Percentiles rank a stretch among this genome's conserved stretches.
phyloP scores from a whole-genome alignment of 192 early-diverging fungal species.

The Rhizophagus clarus region DNA sequence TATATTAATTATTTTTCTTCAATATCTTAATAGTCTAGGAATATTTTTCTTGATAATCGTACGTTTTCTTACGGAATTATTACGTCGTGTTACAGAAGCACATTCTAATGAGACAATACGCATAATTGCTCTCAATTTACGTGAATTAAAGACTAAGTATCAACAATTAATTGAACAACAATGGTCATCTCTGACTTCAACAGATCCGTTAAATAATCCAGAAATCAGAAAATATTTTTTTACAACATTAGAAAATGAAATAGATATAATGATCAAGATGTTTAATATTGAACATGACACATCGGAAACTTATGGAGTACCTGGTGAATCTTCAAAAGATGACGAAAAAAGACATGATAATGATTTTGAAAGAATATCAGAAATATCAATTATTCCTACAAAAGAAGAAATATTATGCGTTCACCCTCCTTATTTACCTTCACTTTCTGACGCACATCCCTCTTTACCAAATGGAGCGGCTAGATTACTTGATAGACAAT shows the following conservation, averaged over 20 bases:
- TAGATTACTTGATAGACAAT: constrained; percentile 58
- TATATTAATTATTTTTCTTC: too few relatives aligned
- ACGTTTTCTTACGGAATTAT: too few relatives aligned
- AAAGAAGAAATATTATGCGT: constrained; percentile 47
- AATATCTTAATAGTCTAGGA: too few relatives aligned
- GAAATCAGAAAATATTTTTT: constrained; percentile 3
- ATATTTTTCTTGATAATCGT: too few relatives aligned
- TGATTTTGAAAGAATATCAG: constrained; percentile 33
- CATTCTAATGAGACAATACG: neutral
- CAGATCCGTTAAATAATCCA: neutral
- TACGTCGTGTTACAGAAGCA: too few relatives aligned
- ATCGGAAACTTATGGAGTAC: constrained; percentile 53
- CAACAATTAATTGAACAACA: too few relatives aligned
- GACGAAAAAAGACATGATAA: too few relatives aligned
- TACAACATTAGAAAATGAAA: constrained; percentile 7
- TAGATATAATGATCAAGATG: neutral
- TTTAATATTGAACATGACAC: neutral
- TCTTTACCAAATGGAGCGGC: constrained; percentile 48
- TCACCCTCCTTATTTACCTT: constrained; percentile 50
- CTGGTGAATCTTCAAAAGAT: too few relatives aligned
- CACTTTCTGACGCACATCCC: constrained; percentile 40
- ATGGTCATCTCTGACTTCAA: neutral
- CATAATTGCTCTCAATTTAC: neutral
- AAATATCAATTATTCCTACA: constrained; percentile 59
- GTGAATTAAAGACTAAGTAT: too few relatives aligned